Base-by-base conservation (phyloP, 2,329 filamentous ascomycete species). In the Stachybotrys elegans region DNA sequence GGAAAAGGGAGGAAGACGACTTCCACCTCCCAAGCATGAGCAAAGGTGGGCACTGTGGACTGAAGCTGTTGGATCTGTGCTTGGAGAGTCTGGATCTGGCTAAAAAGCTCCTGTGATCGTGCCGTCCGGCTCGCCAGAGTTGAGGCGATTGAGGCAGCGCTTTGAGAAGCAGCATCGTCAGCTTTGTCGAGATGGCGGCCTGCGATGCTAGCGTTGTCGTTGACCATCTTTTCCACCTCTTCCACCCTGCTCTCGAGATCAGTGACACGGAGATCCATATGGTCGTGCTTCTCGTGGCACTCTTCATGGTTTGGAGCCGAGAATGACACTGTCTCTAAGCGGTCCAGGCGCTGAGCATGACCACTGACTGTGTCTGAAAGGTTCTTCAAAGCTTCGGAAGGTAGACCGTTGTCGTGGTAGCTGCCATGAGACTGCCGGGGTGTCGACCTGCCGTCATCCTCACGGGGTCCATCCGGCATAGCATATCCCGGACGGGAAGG, bases 1-100 rank as follows among this genome's bases (percentile, higher is more conserved):
- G 75, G 71, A 59, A 88, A 92, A 1, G 87, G 87, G 7, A 91
- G 61, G 45, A 90, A 80, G 2, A 91, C 80, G 5, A 91, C 83
- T 56, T 91, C 86, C 2, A 92, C 68, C 51, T 86, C 78, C 84
- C 86, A 90, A 0, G 86, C 84, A 32, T 78, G 72, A 34, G 66
- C 63, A 22, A 70, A 69, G 0, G 84, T 81, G n/a, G 86, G 85
- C 22, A 81, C 62, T 9, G 76, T 68, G 6, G 74, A 72, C 59
- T 86, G 82, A 9, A 88, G 68, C 35, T 77, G 69, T 22, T 69
- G 62, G 40, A 81, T 64, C 48, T 76, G 73, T 4, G 71, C 68
- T 50, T 74, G 70, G 1, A 81, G 59, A 6, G 61, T 59, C 49
- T 76, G 68, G 2, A 82, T 63, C 49, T 79, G 72, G 40, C 59